Evolutionary conservation across 2,329 filamentous ascomycete genomes (phyloP).

Genomic region (Sporothrix variecibatus): DNA sequence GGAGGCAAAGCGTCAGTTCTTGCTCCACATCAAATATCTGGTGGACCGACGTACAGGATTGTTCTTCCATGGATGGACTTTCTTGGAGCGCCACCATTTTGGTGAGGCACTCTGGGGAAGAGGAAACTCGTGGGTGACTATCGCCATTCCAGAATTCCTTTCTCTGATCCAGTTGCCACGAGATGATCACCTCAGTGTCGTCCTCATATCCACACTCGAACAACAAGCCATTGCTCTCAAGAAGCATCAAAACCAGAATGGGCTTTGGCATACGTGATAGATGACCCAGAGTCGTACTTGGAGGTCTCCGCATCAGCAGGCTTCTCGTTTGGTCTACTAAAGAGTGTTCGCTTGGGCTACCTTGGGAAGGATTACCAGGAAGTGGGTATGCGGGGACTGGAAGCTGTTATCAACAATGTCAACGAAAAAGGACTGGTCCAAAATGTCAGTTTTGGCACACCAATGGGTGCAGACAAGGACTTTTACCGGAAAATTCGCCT

Average conservation of each 20-base stretch:
- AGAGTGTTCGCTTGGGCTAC: conserved; percentile 69
- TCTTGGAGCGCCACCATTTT: conserved; percentile 66
- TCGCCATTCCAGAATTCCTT: conserved; percentile 78
- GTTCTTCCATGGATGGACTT: conserved; percentile 83
- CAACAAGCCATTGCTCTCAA: conserved; percentile 68
- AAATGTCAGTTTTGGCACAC: conserved; percentile 77
- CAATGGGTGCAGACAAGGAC: conserved; percentile 70
- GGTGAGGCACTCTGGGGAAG: conserved; percentile 59
- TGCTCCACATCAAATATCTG: conserved; percentile 76
- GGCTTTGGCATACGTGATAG: conserved; percentile 75
- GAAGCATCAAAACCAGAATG: conserved; percentile 59
- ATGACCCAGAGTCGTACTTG: conserved; percentile 70
- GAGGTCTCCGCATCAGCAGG: conserved; percentile 79
- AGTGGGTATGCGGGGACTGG: conserved; percentile 65
- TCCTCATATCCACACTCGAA: conserved; percentile 59
- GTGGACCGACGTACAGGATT: conserved; percentile 71
- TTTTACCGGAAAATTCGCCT: conserved; percentile 75
- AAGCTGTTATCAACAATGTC: conserved; percentile 67
- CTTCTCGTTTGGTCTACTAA: conserved; percentile 78
- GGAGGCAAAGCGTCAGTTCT: conserved; percentile 76
- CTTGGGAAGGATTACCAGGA: conserved; percentile 59
- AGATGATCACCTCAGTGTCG: conserved; percentile 62
- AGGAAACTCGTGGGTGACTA: conserved; percentile 74
- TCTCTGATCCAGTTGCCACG: conserved; percentile 65
- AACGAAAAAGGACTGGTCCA: conserved; percentile 67